Percentiles rank a stretch among this genome's conserved stretches.
These are phyloP conservation scores for Xylariales sp. DNA, from an alignment of 2,329 filamentous ascomycete genomes.

Conservation along the genomic window DNA sequence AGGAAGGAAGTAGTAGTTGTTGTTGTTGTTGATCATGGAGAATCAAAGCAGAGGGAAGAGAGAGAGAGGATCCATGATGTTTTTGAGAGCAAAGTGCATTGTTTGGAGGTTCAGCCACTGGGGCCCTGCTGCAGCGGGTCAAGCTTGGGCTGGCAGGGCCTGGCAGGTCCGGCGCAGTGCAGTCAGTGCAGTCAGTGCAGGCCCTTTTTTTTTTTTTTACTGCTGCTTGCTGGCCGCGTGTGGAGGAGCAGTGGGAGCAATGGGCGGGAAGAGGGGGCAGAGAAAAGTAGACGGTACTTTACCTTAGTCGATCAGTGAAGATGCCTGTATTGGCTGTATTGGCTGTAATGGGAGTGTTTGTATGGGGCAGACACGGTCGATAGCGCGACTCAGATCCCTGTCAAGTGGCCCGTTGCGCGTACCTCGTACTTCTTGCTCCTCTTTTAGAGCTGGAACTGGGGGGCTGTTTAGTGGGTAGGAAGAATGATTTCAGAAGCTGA, in stretches of 20 bases:
- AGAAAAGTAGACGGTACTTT: constrained; percentile 40
- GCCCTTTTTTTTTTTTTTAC: not conserved
- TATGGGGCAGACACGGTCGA: constrained; percentile 42
- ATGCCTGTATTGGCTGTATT: constrained; percentile 5
- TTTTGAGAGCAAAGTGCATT: constrained; percentile 45
- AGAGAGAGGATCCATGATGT: constrained; percentile 43
- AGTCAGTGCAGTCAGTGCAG: constrained; percentile 5
- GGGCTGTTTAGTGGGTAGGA: constrained; percentile 2
- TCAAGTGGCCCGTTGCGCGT: constrained; percentile 27
- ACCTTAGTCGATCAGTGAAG: constrained; percentile 34
- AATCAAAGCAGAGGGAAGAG: constrained; percentile 25
- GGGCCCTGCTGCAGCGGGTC: constrained; percentile 33
- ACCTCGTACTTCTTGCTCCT: constrained; percentile 34
- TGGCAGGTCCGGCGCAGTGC: no score
- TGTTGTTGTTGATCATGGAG: constrained; percentile 40
- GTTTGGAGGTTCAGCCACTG: constrained; percentile 42
- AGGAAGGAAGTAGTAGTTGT: constrained; percentile 19
- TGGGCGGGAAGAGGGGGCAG: constrained; percentile 13
- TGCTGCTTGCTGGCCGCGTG: not conserved
- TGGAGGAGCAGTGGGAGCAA: constrained; percentile 26
- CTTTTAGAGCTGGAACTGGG: constrained; percentile 2
- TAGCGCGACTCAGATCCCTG: constrained; percentile 43
- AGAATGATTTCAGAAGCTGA: constrained; percentile 28
- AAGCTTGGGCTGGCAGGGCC: no score
- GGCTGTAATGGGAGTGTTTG: constrained; percentile 33